phyloP scores from a whole-genome alignment of 148 eudicot genomes.

The Vaccinium corymbosum region DNA sequence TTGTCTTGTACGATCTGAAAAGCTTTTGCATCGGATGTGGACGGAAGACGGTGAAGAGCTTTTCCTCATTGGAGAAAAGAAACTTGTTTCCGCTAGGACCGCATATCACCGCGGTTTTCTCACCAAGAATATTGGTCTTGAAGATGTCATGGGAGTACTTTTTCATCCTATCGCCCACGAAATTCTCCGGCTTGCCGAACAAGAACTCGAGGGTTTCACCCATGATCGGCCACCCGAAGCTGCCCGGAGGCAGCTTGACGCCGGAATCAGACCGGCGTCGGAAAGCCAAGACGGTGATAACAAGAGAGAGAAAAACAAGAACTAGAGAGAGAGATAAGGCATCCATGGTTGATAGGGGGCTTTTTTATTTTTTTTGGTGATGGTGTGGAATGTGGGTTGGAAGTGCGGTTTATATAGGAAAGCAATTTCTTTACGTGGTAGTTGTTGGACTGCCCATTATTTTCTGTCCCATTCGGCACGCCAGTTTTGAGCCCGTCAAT shows the following conservation, averaged over 20 bases:
- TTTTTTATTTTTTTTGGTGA: not conserved
- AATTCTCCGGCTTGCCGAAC: conserved; percentile 3
- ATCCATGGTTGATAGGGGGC: not conserved
- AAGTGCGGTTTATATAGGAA: not conserved
- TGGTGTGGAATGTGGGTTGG: not conserved
- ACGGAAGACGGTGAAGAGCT: conserved; percentile 15
- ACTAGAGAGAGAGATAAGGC: not conserved
- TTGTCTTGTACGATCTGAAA: conserved; percentile 11
- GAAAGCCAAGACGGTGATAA: conserved; percentile 1
- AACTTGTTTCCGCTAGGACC: conserved; percentile 6
- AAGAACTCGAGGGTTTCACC: conserved; percentile 12
- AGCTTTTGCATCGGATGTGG: conserved; percentile 8
- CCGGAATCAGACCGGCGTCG: not conserved
- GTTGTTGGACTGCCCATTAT: not conserved
- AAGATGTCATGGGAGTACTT: conserved; percentile 9
- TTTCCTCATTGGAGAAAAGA: conserved; percentile 7
- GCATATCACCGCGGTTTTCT: conserved; percentile 10
- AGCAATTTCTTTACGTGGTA: not conserved
- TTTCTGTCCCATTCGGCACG: not conserved
- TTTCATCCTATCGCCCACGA: conserved; percentile 7
- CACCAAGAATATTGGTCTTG: conserved; percentile 11
- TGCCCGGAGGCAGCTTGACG: conserved; percentile 14
- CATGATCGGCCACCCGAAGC: conserved; percentile 10
- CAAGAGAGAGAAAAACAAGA: not conserved
- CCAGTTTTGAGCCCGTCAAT: not conserved